These are phyloP conservation scores for Houttuynia cordata DNA, from an alignment of 164 flowering plant genomes.

Conservation along the genomic window DNA sequence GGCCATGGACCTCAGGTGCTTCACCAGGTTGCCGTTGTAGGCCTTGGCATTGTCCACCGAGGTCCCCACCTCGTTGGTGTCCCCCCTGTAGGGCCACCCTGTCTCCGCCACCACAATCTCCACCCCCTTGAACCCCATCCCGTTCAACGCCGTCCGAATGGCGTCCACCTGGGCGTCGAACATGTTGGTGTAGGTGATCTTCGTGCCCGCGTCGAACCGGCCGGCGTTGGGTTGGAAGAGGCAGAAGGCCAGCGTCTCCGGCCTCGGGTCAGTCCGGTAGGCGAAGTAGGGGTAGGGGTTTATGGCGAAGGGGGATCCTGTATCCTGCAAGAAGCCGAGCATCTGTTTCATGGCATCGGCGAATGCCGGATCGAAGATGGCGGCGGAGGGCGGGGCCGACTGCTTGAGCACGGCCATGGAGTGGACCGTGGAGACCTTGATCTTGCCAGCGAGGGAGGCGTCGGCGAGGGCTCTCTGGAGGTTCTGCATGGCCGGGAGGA, in stretches of 20 bases:
- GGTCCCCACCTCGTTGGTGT: conserved; percentile 58
- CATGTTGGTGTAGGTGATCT: conserved; percentile 84
- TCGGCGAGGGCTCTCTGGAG: conserved; percentile 53
- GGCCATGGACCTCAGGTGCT: conserved; percentile 66
- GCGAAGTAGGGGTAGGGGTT: conserved; percentile 97
- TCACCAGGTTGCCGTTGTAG: conserved; percentile 70
- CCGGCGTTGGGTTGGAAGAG: conserved; percentile 85
- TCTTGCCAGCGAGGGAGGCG: conserved; percentile 49
- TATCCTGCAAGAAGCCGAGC: conserved; percentile 46
- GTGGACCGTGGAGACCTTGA: conserved; percentile 87
- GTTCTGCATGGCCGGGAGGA: conserved; percentile 78
- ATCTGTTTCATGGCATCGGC: conserved; percentile 35
- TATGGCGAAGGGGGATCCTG: conserved; percentile 62
- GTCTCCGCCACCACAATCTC: conserved; percentile 95
- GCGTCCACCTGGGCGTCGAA: conserved; percentile 99
- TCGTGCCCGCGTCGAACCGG: conserved; percentile 53
- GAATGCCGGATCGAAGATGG: conserved; percentile 34
- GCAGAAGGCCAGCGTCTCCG: conserved; percentile 83
- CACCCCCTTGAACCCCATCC: conserved; percentile 55
- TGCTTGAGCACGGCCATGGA: conserved; percentile 63
- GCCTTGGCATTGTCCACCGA: conserved; percentile 82
- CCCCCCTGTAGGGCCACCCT: conserved; percentile 93
- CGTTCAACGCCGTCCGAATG: conserved; percentile 53
- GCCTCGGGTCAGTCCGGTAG: conserved; percentile 77
- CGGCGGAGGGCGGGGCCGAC: conserved; percentile 85